Percentiles rank a stretch among this genome's conserved stretches.
These are phyloP conservation scores for Pecoramyces ruminantium DNA, from an alignment of 192 early-diverging fungal species.

Conservation along the genomic window DNA sequence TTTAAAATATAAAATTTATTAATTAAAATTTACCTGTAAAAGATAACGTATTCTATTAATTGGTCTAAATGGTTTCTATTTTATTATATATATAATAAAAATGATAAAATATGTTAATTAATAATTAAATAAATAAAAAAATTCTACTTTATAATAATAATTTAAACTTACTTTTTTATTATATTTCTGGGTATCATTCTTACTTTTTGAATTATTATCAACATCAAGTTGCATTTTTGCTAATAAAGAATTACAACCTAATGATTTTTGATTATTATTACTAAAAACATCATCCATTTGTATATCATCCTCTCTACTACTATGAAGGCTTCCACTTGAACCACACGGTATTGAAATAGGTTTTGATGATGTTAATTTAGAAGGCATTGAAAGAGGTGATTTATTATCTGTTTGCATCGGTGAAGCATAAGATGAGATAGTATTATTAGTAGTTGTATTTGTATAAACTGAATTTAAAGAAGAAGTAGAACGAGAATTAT, in stretches of 20 bases:
- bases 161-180: neutral
- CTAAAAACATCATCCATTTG: neutral
- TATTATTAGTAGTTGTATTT: neutral
- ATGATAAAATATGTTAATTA: too few relatives aligned
- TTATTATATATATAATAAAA: too few relatives aligned
- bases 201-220: neutral
- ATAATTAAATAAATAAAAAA: too few relatives aligned
- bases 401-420: neutral
- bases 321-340: neutral
- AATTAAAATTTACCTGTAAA: neutral
- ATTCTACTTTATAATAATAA: too few relatives aligned
- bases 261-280: neutral
- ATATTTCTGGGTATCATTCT: neutral
- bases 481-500: neutral
- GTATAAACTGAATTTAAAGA: neutral
- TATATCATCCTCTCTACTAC: neutral
- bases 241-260: neutral
- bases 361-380: neutral
- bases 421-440: neutral
- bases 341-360: neutral
- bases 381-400: neutral
- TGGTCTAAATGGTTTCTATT: neutral
- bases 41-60: neutral
- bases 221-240: neutral
- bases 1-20: neutral